Conservation (phyloP, 1,139 yeast species). For the Kodamaea alishanica region DNA sequence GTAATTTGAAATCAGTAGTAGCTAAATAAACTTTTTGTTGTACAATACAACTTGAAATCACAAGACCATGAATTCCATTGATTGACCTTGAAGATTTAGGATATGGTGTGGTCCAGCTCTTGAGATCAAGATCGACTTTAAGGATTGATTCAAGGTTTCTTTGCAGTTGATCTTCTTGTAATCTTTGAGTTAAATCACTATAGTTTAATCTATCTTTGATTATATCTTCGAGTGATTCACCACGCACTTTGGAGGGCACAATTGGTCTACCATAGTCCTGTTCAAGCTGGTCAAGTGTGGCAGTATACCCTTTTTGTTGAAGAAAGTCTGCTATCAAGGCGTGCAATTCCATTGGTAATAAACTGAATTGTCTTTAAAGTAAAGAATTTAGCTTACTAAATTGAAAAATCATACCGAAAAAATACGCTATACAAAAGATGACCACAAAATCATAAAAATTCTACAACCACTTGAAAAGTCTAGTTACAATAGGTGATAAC, state of each 20-base stretch:
- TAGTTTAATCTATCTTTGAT: constrained; percentile 47
- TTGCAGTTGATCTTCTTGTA: constrained; percentile 11
- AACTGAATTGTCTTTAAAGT: too few relatives aligned
- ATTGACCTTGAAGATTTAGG: constrained; percentile 17
- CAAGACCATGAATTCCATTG: constrained; percentile 19
- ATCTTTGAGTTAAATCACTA: constrained; percentile 17
- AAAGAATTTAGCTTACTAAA: too few relatives aligned
- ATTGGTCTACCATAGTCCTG: constrained; percentile 42
- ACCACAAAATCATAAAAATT: too few relatives aligned
- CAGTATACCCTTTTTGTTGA: constrained; percentile 38
- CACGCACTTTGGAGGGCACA: constrained; percentile 16
- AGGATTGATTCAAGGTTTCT: constrained; percentile 16
- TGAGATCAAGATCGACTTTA: constrained; percentile 11
- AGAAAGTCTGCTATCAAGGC: constrained; percentile 56
- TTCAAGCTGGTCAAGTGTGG: constrained; percentile 49
- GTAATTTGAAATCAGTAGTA: constrained; percentile 26
- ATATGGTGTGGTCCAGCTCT: constrained; percentile 32
- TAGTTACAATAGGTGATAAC: too few relatives aligned
- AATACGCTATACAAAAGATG: too few relatives aligned
- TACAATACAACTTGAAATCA: constrained; percentile 18
- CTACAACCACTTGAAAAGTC: too few relatives aligned
- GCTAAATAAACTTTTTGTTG: constrained; percentile 16
- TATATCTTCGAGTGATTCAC: constrained; percentile 51
- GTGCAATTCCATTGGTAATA: constrained; percentile 15
- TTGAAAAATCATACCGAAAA: too few relatives aligned